Evolutionary conservation across 495 filamentous ascomycete genomes (phyloP).

Genomic region (Apodospora peruviana): DNA sequence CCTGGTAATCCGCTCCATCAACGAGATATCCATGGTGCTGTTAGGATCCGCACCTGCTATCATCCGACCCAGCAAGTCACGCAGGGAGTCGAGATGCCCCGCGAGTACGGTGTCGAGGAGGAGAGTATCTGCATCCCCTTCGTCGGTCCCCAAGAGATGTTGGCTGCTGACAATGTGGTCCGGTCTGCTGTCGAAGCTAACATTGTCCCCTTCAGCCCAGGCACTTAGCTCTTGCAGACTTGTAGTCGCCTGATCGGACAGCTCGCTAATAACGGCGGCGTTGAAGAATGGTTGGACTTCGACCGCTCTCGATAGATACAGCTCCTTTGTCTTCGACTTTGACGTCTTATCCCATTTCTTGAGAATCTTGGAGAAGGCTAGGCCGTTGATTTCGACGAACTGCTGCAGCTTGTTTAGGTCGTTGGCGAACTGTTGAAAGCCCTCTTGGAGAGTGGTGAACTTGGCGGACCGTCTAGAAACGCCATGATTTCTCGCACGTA

Average conservation of each 20-base stretch:
- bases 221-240: conserved; percentile 87
- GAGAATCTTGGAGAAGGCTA: conserved; percentile 94
- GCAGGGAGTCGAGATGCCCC: conserved; percentile 58
- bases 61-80: conserved; percentile 47
- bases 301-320: conserved; percentile 91
- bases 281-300: conserved; percentile 99
- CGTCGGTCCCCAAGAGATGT: conserved; percentile 61
- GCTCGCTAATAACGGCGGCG: conserved; percentile 86
- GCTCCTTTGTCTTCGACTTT: conserved; percentile 96
- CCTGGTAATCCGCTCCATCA: conserved; percentile 71
- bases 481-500: conserved; percentile 68
- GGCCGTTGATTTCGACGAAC: conserved; percentile 97
- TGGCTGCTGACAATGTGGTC: conserved; percentile 62
- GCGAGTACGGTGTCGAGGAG: conserved; percentile 79
- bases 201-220: conserved; percentile 93
- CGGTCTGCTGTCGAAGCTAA: conserved; percentile 64
- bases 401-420: conserved; percentile 97
- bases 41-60: conserved; percentile 33
- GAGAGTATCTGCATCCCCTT: conserved; percentile 80
- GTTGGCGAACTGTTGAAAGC: conserved; percentile 92
- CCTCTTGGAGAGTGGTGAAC: conserved; percentile 90
- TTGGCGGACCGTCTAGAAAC: conserved; percentile 82
- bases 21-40: conserved; percentile 31
- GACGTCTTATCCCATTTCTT: conserved; percentile 99
- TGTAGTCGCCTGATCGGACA: conserved; percentile 93